Base-by-base conservation (phyloP, 805 yeast genomes). In the Candida silvicultrix region DNA sequence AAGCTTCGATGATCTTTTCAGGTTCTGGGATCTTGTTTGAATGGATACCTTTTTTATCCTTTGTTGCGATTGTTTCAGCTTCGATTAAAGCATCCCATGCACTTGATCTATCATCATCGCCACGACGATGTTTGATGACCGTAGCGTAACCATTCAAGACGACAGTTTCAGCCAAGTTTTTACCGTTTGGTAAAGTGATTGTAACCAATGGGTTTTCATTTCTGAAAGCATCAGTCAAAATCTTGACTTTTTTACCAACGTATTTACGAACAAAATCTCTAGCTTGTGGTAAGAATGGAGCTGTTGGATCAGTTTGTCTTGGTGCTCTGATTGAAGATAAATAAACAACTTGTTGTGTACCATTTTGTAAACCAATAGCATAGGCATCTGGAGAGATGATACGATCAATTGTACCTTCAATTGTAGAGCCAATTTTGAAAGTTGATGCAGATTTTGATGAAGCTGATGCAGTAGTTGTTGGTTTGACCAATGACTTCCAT, bases 41-140 rank as follows among this genome's bases (percentile, higher is more conserved):
- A 59, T 75, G 80, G 38, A 89, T 69, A 19, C 96, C 96, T 40
- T 69, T 69, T 53, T 81, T 77, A 21, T 66, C 65, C 45, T 72
- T 75, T 48, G 67, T 70, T 15, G 90, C 84, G 38, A 69, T 70
- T 38, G 73, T 69, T 62, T 89, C 95, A 42, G 80, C 70, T 58
- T 85, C 95, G 40, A 85, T 65, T 46, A 88, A 71, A 42, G 73
- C 73, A 59, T 88, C 96, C 92, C 95, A 87, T 54, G 80, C 75
- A 29, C 80, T 74, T 2, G 94, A 80, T 54, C 87, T 74, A 57
- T 81, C 87, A 12, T 73, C 66, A 40, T 83, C 85, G 48, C 83
- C 87, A 64, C 82, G 82, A 59, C 83, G 80, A 66, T 86, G 95
- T 60, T 79, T 80, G 47, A 85, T 73, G 21, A 87, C 95, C n/a